Conservation (phyloP, 495 filamentous ascomycete genomes). For the Penicillium steckii region DNA sequence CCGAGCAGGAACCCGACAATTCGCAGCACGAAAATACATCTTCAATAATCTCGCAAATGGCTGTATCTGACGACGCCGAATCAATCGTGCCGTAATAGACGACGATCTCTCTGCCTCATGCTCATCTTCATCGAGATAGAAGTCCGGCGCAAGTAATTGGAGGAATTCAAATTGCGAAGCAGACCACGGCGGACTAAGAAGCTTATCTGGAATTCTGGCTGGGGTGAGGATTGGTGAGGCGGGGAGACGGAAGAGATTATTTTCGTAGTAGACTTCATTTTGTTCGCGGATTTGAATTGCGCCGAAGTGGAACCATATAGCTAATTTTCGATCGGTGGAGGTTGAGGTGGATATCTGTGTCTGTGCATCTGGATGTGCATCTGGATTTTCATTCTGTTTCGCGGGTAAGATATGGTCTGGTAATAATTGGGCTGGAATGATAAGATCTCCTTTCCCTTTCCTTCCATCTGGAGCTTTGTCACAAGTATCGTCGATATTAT, state of each 20-base stretch:
- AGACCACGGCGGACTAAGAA: slow-evolving; percentile 46
- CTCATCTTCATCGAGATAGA: slow-evolving; percentile 37
- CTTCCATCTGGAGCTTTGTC: slow-evolving; percentile 19
- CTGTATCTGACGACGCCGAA: slow-evolving; percentile 32
- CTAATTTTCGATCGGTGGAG: slow-evolving; percentile 23
- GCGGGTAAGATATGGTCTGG: neutral
- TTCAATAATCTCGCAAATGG: slow-evolving; percentile 33
- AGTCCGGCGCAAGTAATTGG: slow-evolving; percentile 27
- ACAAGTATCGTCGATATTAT: slow-evolving; percentile 8
- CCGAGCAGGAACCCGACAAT: slow-evolving; percentile 28
- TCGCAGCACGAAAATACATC: slow-evolving; percentile 26
- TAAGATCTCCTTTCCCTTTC: slow-evolving; percentile 32
- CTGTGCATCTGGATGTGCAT: no score
- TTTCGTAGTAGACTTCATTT: slow-evolving; percentile 20
- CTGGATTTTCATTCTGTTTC: neutral
- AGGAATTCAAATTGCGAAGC: slow-evolving; percentile 42
- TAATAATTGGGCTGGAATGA: slow-evolving; percentile 19
- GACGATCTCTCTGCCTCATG: slow-evolving; percentile 7
- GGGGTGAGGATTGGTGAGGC: slow-evolving; percentile 14
- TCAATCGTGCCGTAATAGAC: slow-evolving; percentile 22
- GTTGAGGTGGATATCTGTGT: neutral
- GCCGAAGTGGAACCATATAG: slow-evolving; percentile 40
- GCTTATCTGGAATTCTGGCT: slow-evolving; percentile 38
- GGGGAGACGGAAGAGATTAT: slow-evolving; percentile 36
- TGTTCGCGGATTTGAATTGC: slow-evolving; percentile 32